Conservation (phyloP, 83 land plant species). For the Isoetes engelmannii region DNA sequence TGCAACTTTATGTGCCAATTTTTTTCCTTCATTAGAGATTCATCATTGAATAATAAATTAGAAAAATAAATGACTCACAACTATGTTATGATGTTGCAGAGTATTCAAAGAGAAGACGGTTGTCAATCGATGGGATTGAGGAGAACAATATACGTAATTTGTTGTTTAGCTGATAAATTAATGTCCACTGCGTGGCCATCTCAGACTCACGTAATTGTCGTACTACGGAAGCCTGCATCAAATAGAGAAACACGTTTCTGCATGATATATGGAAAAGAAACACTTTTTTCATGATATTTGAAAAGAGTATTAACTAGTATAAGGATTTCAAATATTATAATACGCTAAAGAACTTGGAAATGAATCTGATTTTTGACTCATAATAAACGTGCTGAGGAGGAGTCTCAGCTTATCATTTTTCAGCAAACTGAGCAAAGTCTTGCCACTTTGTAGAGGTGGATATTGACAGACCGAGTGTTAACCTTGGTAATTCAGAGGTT, state of each 20-base stretch:
- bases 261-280: not conserved
- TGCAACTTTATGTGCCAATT: too few species aligned
- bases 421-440: too few species aligned
- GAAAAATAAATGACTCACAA: not conserved
- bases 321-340: too few species aligned
- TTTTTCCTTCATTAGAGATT: too few species aligned
- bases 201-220: slow-evolving; percentile 96
- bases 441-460: too few species aligned
- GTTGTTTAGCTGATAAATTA: slow-evolving; percentile 87
- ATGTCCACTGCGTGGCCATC: slow-evolving; percentile 97
- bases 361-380: too few species aligned
- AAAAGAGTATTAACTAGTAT: not conserved
- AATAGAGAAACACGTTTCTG: not conserved
- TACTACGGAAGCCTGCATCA: slow-evolving; percentile 81
- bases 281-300: not conserved
- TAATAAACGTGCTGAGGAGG: too few species aligned
- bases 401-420: too few species aligned
- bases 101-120: slow-evolving; percentile 82
- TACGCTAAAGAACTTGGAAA: too few species aligned
- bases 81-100: slow-evolving; percentile 82
- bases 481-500: too few species aligned
- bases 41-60: too few species aligned
- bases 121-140: slow-evolving; percentile 66
- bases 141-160: slow-evolving; percentile 84
- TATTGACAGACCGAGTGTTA: too few species aligned